Evolutionary conservation across 179 eudicot species (phyloP).

Genomic region (Kewa caespitosa): DNA sequence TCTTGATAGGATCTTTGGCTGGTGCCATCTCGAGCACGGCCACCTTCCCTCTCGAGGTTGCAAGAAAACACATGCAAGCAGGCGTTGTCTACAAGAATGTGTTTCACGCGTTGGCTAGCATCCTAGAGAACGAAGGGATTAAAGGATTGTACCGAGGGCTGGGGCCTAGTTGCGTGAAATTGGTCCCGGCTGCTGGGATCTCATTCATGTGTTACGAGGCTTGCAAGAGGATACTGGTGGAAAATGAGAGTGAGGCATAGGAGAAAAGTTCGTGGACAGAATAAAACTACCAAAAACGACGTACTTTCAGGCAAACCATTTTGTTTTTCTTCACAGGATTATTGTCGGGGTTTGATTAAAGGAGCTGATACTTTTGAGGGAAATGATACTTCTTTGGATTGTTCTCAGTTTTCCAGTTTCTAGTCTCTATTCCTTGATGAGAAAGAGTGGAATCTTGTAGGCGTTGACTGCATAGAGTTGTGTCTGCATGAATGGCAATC

Average conservation of each 20-base stretch:
- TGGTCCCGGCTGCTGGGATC: slow-evolving; percentile 89
- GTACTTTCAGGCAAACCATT: slow-evolving; percentile 3
- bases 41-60: slow-evolving; percentile 86
- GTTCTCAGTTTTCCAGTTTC: not conserved
- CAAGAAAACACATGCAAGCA: slow-evolving; percentile 86
- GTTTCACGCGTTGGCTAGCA: slow-evolving; percentile 65
- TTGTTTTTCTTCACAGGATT: slow-evolving; percentile 5
- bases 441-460: slow-evolving; percentile 1
- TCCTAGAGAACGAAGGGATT: slow-evolving; percentile 69
- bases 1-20: slow-evolving; percentile 78
- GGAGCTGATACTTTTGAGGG: not conserved
- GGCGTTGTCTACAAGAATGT: slow-evolving; percentile 77
- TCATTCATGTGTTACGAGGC: slow-evolving; percentile 95
- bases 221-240: slow-evolving; percentile 78
- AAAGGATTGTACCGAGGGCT: slow-evolving; percentile 69
- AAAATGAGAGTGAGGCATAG: slow-evolving; percentile 61
- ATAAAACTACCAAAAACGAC: slow-evolving; percentile 17
- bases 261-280: not conserved
- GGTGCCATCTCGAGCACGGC: slow-evolving; percentile 84
- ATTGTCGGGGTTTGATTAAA: slow-evolving; percentile 8
- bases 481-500: not conserved
- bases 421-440: not conserved
- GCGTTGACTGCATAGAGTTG: not conserved
- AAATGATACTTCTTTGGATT: slow-evolving; percentile 8
- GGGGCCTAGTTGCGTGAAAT: slow-evolving; percentile 81